phyloP scores from a whole-genome alignment of 2,329 filamentous ascomycete species.

The Fusarium sororula region DNA sequence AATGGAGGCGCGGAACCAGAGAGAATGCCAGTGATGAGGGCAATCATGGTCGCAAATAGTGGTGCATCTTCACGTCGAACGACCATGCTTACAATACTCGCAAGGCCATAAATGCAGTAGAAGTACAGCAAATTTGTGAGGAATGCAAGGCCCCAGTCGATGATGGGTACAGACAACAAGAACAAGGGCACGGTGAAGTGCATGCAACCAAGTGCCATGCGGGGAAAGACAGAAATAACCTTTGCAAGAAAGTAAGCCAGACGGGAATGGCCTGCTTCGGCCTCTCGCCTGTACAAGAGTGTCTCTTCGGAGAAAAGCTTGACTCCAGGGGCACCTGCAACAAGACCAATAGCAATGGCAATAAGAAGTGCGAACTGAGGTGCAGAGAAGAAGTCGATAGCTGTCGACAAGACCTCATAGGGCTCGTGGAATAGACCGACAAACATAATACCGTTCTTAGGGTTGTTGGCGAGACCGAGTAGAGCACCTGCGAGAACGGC shows the following conservation, averaged over 20 bases:
- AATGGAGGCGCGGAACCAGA: conserved; percentile 63
- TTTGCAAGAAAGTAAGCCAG: conserved; percentile 67
- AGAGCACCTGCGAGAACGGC: conserved; percentile 61
- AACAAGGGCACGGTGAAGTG: conserved; percentile 64
- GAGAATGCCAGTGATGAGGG: conserved; percentile 63
- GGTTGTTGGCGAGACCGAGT: conserved; percentile 62
- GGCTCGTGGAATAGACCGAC: conserved; percentile 60
- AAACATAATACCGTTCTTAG: conserved; percentile 62
- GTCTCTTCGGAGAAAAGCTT: conserved; percentile 59
- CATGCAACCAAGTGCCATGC: conserved; percentile 60
- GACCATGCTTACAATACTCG: conserved; percentile 62
- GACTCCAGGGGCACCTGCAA: conserved; percentile 61
- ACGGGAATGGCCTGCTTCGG: conserved; percentile 64
- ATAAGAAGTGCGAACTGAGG: conserved; percentile 63
- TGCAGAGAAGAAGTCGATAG: conserved; percentile 59
- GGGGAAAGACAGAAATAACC: conserved; percentile 59
- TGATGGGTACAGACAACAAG: conserved; percentile 59
- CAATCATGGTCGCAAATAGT: conserved; percentile 63
- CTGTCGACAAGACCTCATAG: conserved; percentile 60
- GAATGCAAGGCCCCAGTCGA: conserved; percentile 60
- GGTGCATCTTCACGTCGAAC: conserved; percentile 65
- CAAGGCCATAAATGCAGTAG: conserved; percentile 66
- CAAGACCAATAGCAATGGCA: conserved; percentile 64
- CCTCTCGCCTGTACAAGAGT: conserved; percentile 61
- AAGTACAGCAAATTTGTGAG: conserved; percentile 64